phyloP scores from a whole-genome alignment of 345 rosid genomes.

The Aethionema arabicum region DNA sequence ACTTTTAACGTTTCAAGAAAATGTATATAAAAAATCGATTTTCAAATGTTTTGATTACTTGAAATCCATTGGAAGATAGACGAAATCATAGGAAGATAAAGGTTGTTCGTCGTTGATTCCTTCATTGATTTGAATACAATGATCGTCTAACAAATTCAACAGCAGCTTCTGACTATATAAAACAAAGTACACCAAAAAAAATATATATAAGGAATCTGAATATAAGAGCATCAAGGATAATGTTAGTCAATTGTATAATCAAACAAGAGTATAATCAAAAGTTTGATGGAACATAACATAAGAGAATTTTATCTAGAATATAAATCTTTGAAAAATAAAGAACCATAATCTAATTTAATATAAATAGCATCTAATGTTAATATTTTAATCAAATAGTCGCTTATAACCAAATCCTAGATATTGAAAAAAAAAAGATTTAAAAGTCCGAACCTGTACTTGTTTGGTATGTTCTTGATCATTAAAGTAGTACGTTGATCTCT shows the following conservation, averaged over 20 bases:
- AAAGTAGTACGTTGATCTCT: slow-evolving; percentile 44
- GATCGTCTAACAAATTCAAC: slow-evolving; percentile 91
- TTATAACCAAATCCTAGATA: slow-evolving; percentile 12
- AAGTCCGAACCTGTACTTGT: slow-evolving; percentile 39
- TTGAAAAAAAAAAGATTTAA: neutral
- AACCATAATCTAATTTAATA: neutral
- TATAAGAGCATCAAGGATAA: slow-evolving; percentile 22
- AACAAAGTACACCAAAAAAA: neutral
- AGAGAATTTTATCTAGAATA: slow-evolving; percentile 41
- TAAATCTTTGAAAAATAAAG: slow-evolving; percentile 26
- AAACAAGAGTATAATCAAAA: slow-evolving; percentile 34
- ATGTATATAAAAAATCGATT: neutral
- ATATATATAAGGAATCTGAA: slow-evolving; percentile 19
- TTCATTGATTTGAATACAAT: slow-evolving; percentile 88
- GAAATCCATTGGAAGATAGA: slow-evolving; percentile 97
- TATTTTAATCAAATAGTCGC: slow-evolving; percentile 31
- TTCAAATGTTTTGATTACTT: slow-evolving; percentile 47
- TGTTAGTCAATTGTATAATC: slow-evolving; percentile 28
- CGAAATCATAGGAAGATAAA: slow-evolving; percentile 84
- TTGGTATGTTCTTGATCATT: slow-evolving; percentile 45
- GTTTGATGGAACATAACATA: slow-evolving; percentile 35
- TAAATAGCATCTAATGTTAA: slow-evolving; percentile 31
- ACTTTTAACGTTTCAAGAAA: neutral
- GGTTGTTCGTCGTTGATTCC: slow-evolving; percentile 54
- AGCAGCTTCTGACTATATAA: slow-evolving; percentile 64